Evolutionary conservation across 2,329 filamentous ascomycete species (phyloP), one percentile per base, ranked within the genome.

Genomic region (Penicillium glabrum): DNA sequence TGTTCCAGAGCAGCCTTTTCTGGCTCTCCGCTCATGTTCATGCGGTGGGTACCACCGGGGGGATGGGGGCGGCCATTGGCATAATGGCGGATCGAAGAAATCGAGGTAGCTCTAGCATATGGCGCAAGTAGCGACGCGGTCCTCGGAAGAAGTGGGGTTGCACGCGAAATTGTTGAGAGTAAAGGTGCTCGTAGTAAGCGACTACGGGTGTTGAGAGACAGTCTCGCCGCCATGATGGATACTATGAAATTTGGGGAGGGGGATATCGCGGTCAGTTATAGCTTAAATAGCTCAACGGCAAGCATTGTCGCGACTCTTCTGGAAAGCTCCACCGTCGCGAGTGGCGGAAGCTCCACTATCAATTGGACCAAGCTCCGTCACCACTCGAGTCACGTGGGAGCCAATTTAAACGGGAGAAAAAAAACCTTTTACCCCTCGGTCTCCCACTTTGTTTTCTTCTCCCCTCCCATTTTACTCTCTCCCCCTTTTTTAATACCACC

Each of bases 1-100:
- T 96, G 86, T 74, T 98, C 93, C 51, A 98, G 78, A 0, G 95
- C 93, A 2, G 93, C 82, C 76, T 97, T 96, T 75, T 97, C 83
- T 6, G 79, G 79, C 64, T 86, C 89, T 55, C 84, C 86, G 54
- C 91, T 85, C 72, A 98, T 77, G 71, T 98, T 87, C 93, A 98
- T 98, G 62, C 89, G 89, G 76, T 97, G 91, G 1, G 92, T 97
- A 54, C 93, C 93, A 50, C 93, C 93, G 0, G 93, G 92, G 1
- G 92, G 93, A 63, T 95, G 91, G 60, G 92, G 90, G 58, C 89
- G 75, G 10, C 82, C 79, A 62, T 74, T 82, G 67, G 89, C 88
- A 80, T 86, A 80, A 56, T 70, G 67, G 51, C 74, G 70, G 44
- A 74, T 56, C 21, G 60, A 53, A 14, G 47, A 43, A 26, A 62